Evolutionary conservation across 1,139 yeast species (phyloP).

Genomic region (Magnusiomyces paraingens): DNA sequence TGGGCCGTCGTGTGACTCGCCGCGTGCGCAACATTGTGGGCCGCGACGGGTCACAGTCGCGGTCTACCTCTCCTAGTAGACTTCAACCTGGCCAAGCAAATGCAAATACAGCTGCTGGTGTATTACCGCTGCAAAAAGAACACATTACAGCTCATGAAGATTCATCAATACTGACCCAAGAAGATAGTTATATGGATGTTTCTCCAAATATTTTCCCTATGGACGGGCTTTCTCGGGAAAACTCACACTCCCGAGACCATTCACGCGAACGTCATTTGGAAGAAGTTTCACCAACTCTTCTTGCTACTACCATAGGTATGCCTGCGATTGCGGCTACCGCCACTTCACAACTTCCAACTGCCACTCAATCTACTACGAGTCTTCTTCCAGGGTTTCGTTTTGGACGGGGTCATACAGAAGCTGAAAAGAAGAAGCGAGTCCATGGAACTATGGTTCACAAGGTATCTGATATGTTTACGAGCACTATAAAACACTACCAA

Average conservation of each 20-base stretch:
- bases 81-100: background rate
- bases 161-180: background rate
- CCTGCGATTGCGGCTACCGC: too few relatives aligned
- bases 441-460: background rate
- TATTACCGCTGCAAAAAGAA: background rate
- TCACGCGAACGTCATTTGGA: too few relatives aligned
- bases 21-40: background rate
- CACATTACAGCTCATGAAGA: background rate
- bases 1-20: background rate
- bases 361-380: background rate
- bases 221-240: too few relatives aligned
- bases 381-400: background rate
- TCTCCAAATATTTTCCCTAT: background rate
- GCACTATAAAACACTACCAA: slow-evolving; percentile 9
- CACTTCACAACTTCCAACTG: background rate
- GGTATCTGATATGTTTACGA: slow-evolving; percentile 4
- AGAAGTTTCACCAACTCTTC: background rate
- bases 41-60: background rate
- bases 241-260: too few relatives aligned
- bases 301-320: background rate
- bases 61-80: background rate
- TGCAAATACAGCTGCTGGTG: background rate
- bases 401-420: background rate
- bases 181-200: background rate
- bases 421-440: slow-evolving; percentile 1